Percentiles rank a stretch among this genome's conserved stretches.
Conservation (phyloP, 2,329 filamentous ascomycete genomes). For the Dothistroma septosporum region DNA sequence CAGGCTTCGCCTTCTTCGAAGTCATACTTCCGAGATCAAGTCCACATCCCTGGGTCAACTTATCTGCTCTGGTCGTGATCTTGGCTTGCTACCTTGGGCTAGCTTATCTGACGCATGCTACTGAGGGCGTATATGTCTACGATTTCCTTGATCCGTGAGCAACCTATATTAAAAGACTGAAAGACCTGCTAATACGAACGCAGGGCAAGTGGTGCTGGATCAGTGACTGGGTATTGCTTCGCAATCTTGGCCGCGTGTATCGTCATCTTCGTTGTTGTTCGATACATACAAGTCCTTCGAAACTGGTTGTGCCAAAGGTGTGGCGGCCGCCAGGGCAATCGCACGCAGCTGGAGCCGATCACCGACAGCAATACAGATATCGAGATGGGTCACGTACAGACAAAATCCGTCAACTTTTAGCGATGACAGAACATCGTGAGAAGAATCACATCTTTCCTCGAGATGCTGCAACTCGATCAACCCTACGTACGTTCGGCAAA, state of each 20-base stretch:
- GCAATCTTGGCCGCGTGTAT: conserved; percentile 37
- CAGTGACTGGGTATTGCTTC: conserved; percentile 62
- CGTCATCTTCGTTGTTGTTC: conserved; percentile 41
- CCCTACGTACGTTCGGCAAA: no score
- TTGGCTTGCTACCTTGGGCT: conserved; percentile 68
- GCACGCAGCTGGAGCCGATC: conserved; percentile 35
- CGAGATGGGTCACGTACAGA: not conserved
- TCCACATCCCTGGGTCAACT: conserved; percentile 60
- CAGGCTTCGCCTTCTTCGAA: conserved; percentile 70
- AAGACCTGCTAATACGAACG: not conserved
- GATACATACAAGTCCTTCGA: conserved; percentile 38
- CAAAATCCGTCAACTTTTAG: not conserved
- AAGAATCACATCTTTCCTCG: no score
- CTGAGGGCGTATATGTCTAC: conserved; percentile 73
- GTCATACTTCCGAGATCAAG: conserved; percentile 63
- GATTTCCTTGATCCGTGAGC: conserved; percentile 63
- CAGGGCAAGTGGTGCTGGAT: conserved; percentile 36
- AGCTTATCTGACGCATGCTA: conserved; percentile 67
- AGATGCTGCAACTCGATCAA: no score
- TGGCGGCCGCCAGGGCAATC: conserved; percentile 24
- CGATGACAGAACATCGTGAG: no score
- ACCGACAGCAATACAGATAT: not conserved
- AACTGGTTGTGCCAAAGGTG: conserved; percentile 29
- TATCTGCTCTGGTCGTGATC: conserved; percentile 65
- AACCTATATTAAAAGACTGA: not conserved